Base-by-base conservation (phyloP, 176 grass and related monocot species). In the Aegilops sharonensis region DNA sequence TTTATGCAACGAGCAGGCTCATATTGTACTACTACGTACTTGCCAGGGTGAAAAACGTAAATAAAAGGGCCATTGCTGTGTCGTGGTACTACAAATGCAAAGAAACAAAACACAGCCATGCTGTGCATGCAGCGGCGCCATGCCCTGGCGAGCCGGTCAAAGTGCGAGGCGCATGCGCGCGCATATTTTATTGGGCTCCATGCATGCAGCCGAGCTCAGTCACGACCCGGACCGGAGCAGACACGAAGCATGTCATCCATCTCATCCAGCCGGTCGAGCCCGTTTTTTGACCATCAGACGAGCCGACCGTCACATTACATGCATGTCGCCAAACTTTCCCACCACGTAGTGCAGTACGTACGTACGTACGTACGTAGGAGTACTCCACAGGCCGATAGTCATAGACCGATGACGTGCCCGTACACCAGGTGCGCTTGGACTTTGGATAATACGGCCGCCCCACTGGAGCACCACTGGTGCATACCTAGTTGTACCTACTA, bases 121-220 rank as follows among this genome's bases (percentile, higher is more conserved):
- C 9, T 39, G 29, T n/a, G 27, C 36, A 31, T 65, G 63, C 79
- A 61, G 43, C 79, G 86, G 62, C 63, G 69, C 69, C 69, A 43
- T 68, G 30, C 62, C 80, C 86, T 43, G 42, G 42, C 42, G 21
- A 9, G 9, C 40, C 23, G 77, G 85, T 86, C 85, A 87, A 87
- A 50, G 52, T 8, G 54, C 21, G 64, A n/a, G 32, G 67, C 85
- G 48, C 67, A 68, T 36, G 14, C 67, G 29, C 15, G 20, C 29
- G 20, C 11, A 39, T 87, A 64, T 64, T 84, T 71, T 79, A 79
- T 84, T 79, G 37, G 67, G 56, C 27, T 54, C 39, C 68, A 17
- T 52, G 52, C 68, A 47, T 47, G 45, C 45, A 47, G 43, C 3
- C 10, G 3, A 75, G 66, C 57, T 63, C 50, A 62, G 43, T 79